Evolutionary conservation across 2,329 filamentous ascomycete species (phyloP), one percentile per base, ranked within the genome.

Genomic region (Pezicula carpinea): DNA sequence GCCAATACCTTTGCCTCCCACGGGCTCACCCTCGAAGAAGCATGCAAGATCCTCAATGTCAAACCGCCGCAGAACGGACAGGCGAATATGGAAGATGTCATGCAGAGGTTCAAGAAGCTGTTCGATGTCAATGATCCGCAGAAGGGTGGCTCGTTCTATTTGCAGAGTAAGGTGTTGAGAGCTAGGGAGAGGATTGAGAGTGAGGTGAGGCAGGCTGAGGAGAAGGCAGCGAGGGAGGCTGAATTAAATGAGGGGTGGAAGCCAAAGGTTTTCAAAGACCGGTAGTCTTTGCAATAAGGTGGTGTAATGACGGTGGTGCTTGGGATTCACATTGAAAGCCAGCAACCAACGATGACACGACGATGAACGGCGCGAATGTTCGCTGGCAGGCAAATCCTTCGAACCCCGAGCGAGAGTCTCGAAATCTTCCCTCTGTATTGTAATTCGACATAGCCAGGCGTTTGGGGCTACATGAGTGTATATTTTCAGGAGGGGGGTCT

Each of bases 91-190:
- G 87, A 91, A 59, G 77, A 85, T 55, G 83, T 96, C 46, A 84
- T 87, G 69, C 82, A 86, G 58, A 79, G 90, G 45, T 99, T 97
- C 77, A 97, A 97, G 80, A 83, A 85, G 55, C 73, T 99, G 40
- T 99, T 96, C 66, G 93, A 99, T 69, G 74, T 81, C 59, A 99
- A 99, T 71, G 88, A 99, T 55, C 92, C 93, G 10, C 78, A 95
- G 69, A 96, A 96, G 64, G 93, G 93, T 31, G 93, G 93, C 44
- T 96, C 90, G 62, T 99, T 99, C 70, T 99, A 99, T 69, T 76
- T 99, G 41, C 93, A 99, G 71, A 97, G 92, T 76, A 99, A 99
- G 73, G 82, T 99, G 46, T 71, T 97, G 58, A 78, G 93, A 53
- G 93, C 93, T 49, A 81, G 92, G 60, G 92, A 99, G 71, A 77